These are phyloP conservation scores for Kernera saxatilis DNA, from an alignment of 345 rosid genomes.

Conservation along the genomic window DNA sequence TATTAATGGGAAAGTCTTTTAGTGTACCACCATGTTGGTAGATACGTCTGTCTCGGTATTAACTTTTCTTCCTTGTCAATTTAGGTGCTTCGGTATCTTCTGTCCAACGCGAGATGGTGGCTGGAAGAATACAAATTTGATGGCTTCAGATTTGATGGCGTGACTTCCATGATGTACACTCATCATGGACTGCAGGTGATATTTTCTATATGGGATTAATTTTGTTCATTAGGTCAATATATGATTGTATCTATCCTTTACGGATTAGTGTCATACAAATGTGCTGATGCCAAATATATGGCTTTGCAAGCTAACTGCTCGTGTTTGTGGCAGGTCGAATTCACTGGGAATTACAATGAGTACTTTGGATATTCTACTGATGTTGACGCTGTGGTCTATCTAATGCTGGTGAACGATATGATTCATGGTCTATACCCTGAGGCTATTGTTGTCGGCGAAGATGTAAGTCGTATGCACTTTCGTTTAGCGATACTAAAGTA, in stretches of 20 bases:
- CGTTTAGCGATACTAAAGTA: background rate
- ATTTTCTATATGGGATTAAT: background rate
- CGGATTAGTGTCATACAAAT: background rate
- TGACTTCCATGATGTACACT: constrained; percentile 97
- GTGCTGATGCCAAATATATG: background rate
- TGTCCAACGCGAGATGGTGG: constrained; percentile 99
- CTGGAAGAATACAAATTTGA: constrained; percentile 90
- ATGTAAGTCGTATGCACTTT: constrained; percentile 48
- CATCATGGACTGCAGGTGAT: constrained; percentile 89
- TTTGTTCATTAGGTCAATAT: background rate
- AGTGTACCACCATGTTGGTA: constrained; percentile 8
- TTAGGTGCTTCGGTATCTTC: constrained; percentile 80
- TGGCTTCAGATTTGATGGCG: constrained; percentile 98
- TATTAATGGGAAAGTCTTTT: background rate
- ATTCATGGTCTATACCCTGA: constrained; percentile 93
- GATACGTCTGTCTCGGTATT: background rate
- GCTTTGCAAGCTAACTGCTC: constrained; percentile 5
- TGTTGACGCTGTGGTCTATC: constrained; percentile 81
- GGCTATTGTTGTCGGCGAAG: constrained; percentile 88
- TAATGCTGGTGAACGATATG: constrained; percentile 93
- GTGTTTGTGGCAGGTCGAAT: constrained; percentile 48
- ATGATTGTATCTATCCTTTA: background rate
- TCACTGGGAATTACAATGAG: constrained; percentile 88
- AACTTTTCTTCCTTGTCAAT: background rate
- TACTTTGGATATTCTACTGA: constrained; percentile 92